A percentile compares a stretch with the other conserved stretches of the same genome.
Evolutionary conservation across 768 basidiomycete species (phyloP).

Genomic region (Lactarius indigo): DNA sequence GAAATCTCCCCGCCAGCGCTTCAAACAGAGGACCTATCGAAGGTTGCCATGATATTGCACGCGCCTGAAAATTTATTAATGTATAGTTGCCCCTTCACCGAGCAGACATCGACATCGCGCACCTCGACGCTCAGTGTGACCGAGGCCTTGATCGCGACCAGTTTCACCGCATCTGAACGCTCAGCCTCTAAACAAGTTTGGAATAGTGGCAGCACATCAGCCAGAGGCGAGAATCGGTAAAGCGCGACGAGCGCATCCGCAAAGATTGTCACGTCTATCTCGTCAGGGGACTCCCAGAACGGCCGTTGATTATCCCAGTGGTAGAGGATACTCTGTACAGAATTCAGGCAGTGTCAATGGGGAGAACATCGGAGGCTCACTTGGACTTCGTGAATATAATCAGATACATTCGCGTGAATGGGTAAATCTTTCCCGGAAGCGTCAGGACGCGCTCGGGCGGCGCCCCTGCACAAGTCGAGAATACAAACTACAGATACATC

Average conservation of each 20-base stretch:
- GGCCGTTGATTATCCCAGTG: slow-evolving; percentile 40
- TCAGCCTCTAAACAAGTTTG: slow-evolving; percentile 66
- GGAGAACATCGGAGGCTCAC: slow-evolving; percentile 35
- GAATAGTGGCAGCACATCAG: slow-evolving; percentile 61
- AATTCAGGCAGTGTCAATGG: slow-evolving; percentile 28
- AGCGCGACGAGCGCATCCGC: slow-evolving; percentile 70
- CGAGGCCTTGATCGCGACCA: slow-evolving; percentile 70
- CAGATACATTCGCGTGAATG: slow-evolving; percentile 59
- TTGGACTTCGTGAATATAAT: slow-evolving; percentile 79
- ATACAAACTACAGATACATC: slow-evolving; percentile 70
- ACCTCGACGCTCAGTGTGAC: slow-evolving; percentile 68
- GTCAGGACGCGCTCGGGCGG: slow-evolving; percentile 42
- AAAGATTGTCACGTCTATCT: slow-evolving; percentile 72
- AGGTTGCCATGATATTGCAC: slow-evolving; percentile 55
- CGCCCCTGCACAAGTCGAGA: slow-evolving; percentile 75
- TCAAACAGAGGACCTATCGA: slow-evolving; percentile 47
- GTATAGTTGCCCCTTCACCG: not conserved
- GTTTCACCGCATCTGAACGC: slow-evolving; percentile 77
- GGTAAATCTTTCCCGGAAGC: slow-evolving; percentile 51
- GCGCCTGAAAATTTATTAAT: slow-evolving; percentile 37
- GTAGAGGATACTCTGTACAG: slow-evolving; percentile 28
- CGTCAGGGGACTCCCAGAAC: slow-evolving; percentile 70
- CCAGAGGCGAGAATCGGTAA: slow-evolving; percentile 64
- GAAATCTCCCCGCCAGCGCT: slow-evolving; percentile 46
- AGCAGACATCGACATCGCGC: slow-evolving; percentile 22